Conservation (phyloP, 768 basidiomycete genomes). For the Trametes coccinea region DNA sequence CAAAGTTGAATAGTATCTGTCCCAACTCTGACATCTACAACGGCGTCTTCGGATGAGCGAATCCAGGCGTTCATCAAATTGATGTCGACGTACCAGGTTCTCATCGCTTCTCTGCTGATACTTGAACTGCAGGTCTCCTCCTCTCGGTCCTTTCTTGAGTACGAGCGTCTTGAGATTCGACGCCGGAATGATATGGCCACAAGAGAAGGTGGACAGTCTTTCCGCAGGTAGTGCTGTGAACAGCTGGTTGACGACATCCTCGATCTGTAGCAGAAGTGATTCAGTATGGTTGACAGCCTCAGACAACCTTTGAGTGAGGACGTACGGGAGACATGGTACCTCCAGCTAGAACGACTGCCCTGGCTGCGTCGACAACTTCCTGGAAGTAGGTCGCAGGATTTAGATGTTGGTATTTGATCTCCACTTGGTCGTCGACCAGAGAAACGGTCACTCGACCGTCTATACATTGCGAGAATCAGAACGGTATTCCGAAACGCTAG, state of each 20-base stretch:
- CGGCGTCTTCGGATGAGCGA: too few species aligned
- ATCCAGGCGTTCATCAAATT: too few species aligned
- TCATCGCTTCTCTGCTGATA: conserved; percentile 68
- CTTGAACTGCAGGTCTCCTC: conserved; percentile 78
- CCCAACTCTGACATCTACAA: conserved; percentile 78
- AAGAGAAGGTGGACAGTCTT: conserved; percentile 79
- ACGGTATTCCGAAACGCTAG: background rate
- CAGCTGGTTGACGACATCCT: conserved; percentile 82
- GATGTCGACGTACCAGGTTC: conserved; percentile 44
- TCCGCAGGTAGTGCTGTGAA: conserved; percentile 64
- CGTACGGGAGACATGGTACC: conserved; percentile 98
- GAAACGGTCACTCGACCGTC: conserved; percentile 73
- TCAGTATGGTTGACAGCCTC: background rate
- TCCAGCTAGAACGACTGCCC: conserved; percentile 88
- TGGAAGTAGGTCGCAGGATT: conserved; percentile 88
- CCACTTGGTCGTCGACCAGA: conserved; percentile 46
- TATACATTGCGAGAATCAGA: conserved; percentile 27
- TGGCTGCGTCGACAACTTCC: conserved; percentile 78
- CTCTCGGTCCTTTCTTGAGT: conserved; percentile 72
- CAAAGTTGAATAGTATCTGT: conserved; percentile 77
- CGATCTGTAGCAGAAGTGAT: conserved; percentile 54
- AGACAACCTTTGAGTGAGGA: conserved; percentile 3
- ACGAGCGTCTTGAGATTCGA: conserved; percentile 77
- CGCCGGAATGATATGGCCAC: conserved; percentile 87
- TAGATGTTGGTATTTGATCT: conserved; percentile 87